Conservation (phyloP, 2,329 filamentous ascomycete genomes). For the Huntiella bhutanensis region DNA sequence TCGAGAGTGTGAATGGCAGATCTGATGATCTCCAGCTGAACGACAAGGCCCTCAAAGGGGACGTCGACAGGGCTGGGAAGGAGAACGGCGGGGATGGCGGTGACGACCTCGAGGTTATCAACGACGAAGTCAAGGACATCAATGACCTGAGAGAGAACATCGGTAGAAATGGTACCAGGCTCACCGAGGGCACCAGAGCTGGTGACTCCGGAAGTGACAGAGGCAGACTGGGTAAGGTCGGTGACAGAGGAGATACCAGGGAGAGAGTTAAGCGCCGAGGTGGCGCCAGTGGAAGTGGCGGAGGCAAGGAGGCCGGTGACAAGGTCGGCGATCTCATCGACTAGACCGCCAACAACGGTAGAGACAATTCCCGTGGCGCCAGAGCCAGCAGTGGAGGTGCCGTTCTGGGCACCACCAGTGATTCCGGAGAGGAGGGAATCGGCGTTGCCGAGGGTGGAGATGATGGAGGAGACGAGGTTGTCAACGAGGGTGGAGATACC, state of each 20-base stretch:
- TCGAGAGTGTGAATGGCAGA: not conserved
- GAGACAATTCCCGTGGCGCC: not conserved
- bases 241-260: constrained; percentile 1
- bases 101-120: constrained; percentile 1
- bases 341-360: not conserved
- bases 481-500: not conserved
- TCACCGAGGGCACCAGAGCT: not conserved
- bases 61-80: constrained; percentile 4
- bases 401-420: not conserved
- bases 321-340: not conserved
- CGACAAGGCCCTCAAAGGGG: not conserved
- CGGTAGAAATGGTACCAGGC: not conserved
- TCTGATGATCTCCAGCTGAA: constrained; percentile 1
- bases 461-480: not conserved
- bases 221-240: not conserved
- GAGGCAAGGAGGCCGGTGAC: not conserved
- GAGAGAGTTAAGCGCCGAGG: not conserved
- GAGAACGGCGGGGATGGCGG: not conserved
- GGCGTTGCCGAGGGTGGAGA: not conserved
- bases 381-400: not conserved
- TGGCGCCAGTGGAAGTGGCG: not conserved
- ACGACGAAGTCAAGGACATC: constrained; percentile 4
- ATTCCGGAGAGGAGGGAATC: not conserved
- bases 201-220: not conserved
- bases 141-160: not conserved